A percentile compares a stretch with the other conserved stretches of the same genome.
phyloP scores from a whole-genome alignment of 2,329 filamentous ascomycete genomes.

The Colletotrichum lindemuthianum region DNA sequence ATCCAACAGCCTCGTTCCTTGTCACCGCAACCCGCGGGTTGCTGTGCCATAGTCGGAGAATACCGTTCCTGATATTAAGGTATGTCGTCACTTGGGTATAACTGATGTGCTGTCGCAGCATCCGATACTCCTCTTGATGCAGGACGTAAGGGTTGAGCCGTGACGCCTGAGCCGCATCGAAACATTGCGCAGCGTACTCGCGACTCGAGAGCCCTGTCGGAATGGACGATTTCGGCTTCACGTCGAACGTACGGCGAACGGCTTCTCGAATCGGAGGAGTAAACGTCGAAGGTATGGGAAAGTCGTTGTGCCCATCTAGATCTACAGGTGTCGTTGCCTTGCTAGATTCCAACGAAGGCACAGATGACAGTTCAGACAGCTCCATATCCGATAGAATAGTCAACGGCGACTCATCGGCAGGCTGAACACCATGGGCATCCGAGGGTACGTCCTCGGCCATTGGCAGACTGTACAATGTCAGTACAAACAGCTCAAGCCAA shows the following conservation, averaged over 20 bases:
- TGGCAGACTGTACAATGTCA: slow-evolving; percentile 19
- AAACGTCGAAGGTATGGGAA: slow-evolving; percentile 14
- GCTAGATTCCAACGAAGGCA: slow-evolving; percentile 66
- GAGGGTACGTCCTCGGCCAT: slow-evolving; percentile 15
- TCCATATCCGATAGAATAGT: slow-evolving; percentile 64
- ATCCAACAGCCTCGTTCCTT: slow-evolving; percentile 87
- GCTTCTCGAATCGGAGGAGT: slow-evolving; percentile 37
- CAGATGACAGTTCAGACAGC: slow-evolving; percentile 64
- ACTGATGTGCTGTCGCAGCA: slow-evolving; percentile 84
- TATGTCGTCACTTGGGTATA: slow-evolving; percentile 93
- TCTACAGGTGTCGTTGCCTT: slow-evolving; percentile 72
- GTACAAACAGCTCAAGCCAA: slow-evolving; percentile 1
- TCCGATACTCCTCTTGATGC: slow-evolving; percentile 83
- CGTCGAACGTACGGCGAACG: slow-evolving; percentile 60
- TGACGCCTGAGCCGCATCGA: slow-evolving; percentile 88
- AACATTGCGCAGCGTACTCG: slow-evolving; percentile 91
- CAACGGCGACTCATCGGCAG: slow-evolving; percentile 57
- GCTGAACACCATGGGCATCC: slow-evolving; percentile 16
- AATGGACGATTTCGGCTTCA: slow-evolving; percentile 84
- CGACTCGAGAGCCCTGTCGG: slow-evolving; percentile 76
- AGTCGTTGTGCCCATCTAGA: slow-evolving; percentile 41
- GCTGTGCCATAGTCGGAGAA: slow-evolving; percentile 87
- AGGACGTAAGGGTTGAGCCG: slow-evolving; percentile 89
- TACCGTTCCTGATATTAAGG: slow-evolving; percentile 94
- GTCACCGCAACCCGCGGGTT: slow-evolving; percentile 87